A percentile compares a stretch with the other conserved stretches of the same genome.
Evolutionary conservation across 345 rosid genomes (phyloP).

Genomic region (Hibiscus tridactylites): DNA sequence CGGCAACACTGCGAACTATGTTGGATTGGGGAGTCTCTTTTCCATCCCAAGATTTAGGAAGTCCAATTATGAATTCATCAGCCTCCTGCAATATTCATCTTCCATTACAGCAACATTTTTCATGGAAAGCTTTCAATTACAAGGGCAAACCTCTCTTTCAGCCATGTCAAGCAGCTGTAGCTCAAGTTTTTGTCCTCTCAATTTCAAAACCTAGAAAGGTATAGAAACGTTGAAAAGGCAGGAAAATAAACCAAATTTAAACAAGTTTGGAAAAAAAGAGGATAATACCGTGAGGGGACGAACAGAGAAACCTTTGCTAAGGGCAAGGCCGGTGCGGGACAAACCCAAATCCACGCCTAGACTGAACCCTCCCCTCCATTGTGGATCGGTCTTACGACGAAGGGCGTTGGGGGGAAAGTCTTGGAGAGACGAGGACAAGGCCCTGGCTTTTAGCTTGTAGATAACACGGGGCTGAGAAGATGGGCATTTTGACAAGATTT

Average conservation of each 20-base stretch:
- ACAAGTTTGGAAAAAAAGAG: too few species aligned
- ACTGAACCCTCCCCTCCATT: constrained; percentile 86
- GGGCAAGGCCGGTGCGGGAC: constrained; percentile 72
- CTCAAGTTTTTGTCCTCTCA: constrained; percentile 82
- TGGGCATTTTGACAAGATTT: constrained; percentile 17
- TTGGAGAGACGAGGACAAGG: constrained; percentile 26
- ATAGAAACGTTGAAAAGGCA: background rate
- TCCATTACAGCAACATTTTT: background rate
- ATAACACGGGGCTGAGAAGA: background rate
- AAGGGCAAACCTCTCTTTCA: constrained; percentile 39
- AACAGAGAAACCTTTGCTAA: constrained; percentile 70
- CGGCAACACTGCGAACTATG: constrained; percentile 75
- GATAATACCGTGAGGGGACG: constrained; percentile 61
- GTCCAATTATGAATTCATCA: constrained; percentile 79
- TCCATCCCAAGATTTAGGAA: constrained; percentile 74
- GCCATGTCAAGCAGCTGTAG: constrained; percentile 59
- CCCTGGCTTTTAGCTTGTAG: constrained; percentile 10
- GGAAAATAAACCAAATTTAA: background rate
- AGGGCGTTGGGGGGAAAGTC: constrained; percentile 71
- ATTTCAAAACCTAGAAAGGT: constrained; percentile 50
- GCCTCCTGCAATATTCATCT: constrained; percentile 34
- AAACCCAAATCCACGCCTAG: constrained; percentile 79
- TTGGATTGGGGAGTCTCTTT: constrained; percentile 78
- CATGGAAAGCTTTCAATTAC: background rate
- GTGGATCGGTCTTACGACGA: constrained; percentile 46